phyloP scores from a whole-genome alignment of 2,329 filamentous ascomycete species.

The Aspergillus uvarum region DNA sequence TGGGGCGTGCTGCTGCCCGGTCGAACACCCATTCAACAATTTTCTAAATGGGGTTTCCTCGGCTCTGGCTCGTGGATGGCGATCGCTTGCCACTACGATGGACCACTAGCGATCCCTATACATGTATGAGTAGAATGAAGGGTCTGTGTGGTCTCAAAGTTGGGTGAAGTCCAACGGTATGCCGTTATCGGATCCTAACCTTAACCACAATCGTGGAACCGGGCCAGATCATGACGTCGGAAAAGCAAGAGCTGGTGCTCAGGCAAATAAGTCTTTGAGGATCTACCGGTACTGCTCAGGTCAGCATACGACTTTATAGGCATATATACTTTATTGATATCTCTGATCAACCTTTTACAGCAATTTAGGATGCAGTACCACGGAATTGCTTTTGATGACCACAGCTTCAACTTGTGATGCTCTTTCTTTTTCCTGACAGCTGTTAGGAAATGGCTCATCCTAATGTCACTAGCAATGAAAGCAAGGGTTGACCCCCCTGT shows the following conservation, averaged over 20 bases:
- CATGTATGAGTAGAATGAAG: neutral
- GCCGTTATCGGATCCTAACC: slow-evolving; percentile 3
- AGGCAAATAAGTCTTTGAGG: neutral
- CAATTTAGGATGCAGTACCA: neutral
- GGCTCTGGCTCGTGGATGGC: neutral
- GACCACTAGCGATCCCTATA: too few relatives aligned
- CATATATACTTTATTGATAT: neutral
- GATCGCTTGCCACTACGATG: neutral
- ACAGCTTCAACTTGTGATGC: neutral
- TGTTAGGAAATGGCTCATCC: neutral
- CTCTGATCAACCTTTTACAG: neutral
- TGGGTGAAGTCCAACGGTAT: slow-evolving; percentile 1
- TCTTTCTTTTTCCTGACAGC: neutral
- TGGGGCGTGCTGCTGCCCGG: neutral
- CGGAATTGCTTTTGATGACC: neutral
- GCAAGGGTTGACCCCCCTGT: neutral
- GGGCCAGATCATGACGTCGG: neutral
- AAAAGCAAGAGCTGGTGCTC: neutral
- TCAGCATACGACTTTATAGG: neutral
- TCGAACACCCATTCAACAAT: neutral
- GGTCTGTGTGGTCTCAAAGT: neutral
- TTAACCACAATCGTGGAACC: neutral
- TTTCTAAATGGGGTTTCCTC: neutral
- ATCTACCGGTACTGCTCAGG: neutral
- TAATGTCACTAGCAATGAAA: neutral